phyloP scores from a whole-genome alignment of 805 yeast species.

The Vanderwaltozyma polyspora region DNA sequence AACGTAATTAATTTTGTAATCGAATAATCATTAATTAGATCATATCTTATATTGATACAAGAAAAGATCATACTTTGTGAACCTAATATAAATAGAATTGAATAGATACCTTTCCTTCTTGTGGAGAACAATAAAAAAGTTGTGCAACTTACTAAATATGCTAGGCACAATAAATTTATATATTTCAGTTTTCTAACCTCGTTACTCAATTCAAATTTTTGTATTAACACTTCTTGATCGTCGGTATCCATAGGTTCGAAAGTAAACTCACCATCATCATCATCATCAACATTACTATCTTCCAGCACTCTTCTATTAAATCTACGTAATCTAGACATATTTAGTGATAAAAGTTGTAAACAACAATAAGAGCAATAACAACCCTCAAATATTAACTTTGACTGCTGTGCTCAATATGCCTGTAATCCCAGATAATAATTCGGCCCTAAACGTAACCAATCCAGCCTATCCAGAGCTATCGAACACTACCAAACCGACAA shows the following conservation, averaged over 20 bases:
- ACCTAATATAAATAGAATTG: slow-evolving; percentile 8
- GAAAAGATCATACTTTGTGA: slow-evolving; percentile 20
- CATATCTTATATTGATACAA: slow-evolving; percentile 18
- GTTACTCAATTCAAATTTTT: slow-evolving; percentile 16
- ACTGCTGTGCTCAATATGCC: not conserved
- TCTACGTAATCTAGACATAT: slow-evolving; percentile 19
- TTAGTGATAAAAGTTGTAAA: not conserved
- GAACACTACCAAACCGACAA: no score
- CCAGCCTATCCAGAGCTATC: no score
- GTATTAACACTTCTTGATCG: slow-evolving; percentile 25
- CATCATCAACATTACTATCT: slow-evolving; percentile 4
- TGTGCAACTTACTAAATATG: slow-evolving; percentile 75
- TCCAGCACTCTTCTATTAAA: slow-evolving; percentile 9
- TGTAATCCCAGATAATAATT: no score
- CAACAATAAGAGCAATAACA: not conserved
- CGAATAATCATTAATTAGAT: slow-evolving; percentile 14
- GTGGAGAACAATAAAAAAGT: slow-evolving; percentile 50
- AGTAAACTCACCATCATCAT: slow-evolving; percentile 7
- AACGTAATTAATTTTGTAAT: slow-evolving; percentile 9
- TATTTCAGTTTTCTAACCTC: slow-evolving; percentile 9
- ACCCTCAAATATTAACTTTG: not conserved
- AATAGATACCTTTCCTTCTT: slow-evolving; percentile 7
- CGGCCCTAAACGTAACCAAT: no score
- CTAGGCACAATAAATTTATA: slow-evolving; percentile 12
- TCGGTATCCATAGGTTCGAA: slow-evolving; percentile 20